Base-by-base conservation (phyloP, 257 asterid species). In the Solanum tarijense region DNA sequence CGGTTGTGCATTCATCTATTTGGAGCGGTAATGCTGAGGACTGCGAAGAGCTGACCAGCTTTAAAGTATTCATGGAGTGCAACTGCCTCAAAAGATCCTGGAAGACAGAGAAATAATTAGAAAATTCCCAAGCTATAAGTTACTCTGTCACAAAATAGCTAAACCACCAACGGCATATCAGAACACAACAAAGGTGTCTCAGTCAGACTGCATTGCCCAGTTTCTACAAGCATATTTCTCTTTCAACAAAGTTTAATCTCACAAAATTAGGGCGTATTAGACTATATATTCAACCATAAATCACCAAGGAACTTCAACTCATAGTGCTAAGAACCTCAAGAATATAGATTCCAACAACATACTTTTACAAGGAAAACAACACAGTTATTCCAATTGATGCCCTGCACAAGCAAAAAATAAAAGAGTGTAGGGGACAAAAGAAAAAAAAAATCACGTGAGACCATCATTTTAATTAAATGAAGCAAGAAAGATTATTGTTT, bases 31-130 rank as follows among this genome's bases (percentile, higher is more conserved):
- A 89, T 48, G 75, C 48, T n/a, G 92, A 90, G 68, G 89, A 71
- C 89, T 90, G 96, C 21, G 91, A 92, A 83, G 95, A 89, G 89
- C 91, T 90, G 89, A 92, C 90, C 86, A 88, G 91, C 41, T 84
- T 83, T 21, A 94, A 85, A 83, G 93, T 89, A 88, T 87, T 88
- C 92, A 93, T 88, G 9, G 98, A 95, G 76, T 89, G 90, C 83
- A 97, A 89, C 89, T 90, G 94, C 94, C 99, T 93, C 89, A 97
- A 89, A 90, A 96, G 93, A 87, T 94, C 96, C 99, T 97, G 94
- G 72, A 68, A 55, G 73, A 84, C 16, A 52, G 20, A 81, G 84
- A 41, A 79, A 79, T 16, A 48, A 27, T 25, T 78, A 3, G 18
- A 5, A 79, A 27, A 52, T 16, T 81, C 38, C 85, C 85, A 46